Base-by-base conservation (phyloP, 1,139 yeast genomes). In the Pichia sp. region DNA sequence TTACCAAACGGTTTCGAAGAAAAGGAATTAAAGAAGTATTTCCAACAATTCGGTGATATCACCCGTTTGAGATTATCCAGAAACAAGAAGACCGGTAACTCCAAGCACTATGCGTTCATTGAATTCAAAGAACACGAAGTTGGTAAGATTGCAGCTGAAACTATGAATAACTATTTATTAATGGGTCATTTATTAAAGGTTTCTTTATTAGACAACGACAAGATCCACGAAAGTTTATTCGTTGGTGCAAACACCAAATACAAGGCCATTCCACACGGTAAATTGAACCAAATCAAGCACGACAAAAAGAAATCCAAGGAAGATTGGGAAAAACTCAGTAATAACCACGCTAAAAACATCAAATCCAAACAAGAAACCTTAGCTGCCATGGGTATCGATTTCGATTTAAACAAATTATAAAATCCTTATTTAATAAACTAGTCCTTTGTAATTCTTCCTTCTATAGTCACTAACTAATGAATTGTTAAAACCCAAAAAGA, bases 1-100 rank as follows among this genome's bases (percentile, higher is more conserved):
- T 77, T 93, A 56, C 99, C 99, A 38, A 83, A 84, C 58, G 96
- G 96, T 44, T 90, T 93, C 71, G 84, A 89, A 61, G 98, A 93
- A 67, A 72, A 70, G 36, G 96, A 93, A 69, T 74, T 85, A 77
- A 76, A 76, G 55, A 77, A 79, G 60, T 93, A 93, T 69, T 93
- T 93, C 65, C 69, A 79, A 45, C 99, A 93, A 69, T 93, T 93
- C 69, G 99, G 99, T 51, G 81, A 79, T 39, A 82, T 93, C 52
- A 73, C 80, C 45, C 81, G 89, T 58, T 75, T 90, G 48, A 81
- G 93, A 58, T 69, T 93, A 51, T 87, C 96, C 37, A 80, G 98
- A 65, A 91, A 88, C 72, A 90, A 86, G 66, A 86, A 84, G 66
- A 83, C 96, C 4, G 99, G 99, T 40, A 81, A 83, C 53, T 84